Evolutionary conservation across 805 yeast species (phyloP).

Genomic region (Barnettozyma populi): DNA sequence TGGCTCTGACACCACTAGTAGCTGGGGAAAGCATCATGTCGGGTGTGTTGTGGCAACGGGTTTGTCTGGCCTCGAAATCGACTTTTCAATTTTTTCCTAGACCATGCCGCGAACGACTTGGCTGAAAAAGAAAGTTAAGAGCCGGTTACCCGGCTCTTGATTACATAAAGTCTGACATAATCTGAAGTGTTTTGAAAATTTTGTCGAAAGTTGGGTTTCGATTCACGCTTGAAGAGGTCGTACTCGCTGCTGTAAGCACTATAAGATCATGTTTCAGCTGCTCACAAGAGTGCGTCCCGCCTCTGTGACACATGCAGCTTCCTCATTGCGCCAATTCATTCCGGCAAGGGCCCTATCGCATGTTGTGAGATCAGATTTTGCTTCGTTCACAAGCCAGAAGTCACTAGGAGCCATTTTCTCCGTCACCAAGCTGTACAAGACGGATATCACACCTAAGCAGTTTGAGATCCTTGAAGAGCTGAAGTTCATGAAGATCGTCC

Average conservation of each 20-base stretch:
- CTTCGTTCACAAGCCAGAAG: background rate
- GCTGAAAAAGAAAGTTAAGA: background rate
- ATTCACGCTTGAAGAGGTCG: background rate
- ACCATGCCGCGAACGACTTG: background rate
- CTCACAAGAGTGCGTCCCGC: slow-evolving; percentile 1
- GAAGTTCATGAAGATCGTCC: slow-evolving; percentile 15
- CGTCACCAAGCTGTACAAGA: slow-evolving; percentile 5
- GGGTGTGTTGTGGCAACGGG: background rate
- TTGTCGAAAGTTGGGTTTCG: background rate
- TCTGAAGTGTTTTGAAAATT: background rate
- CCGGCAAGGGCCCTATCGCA: slow-evolving; percentile 4
- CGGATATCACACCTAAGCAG: slow-evolving; percentile 11
- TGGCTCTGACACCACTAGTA: slow-evolving; percentile 1
- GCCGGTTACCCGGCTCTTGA: background rate
- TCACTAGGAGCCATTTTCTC: slow-evolving; percentile 5
- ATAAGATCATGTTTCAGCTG: slow-evolving; percentile 1
- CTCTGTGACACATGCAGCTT: background rate
- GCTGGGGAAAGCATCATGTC: background rate
- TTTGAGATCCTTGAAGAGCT: slow-evolving; percentile 5
- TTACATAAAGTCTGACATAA: background rate
- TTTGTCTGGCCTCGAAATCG: background rate
- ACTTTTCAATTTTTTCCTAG: background rate
- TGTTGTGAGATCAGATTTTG: slow-evolving; percentile 4
- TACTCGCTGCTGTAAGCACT: background rate
- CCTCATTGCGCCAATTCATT: background rate